Evolutionary conservation across 1,284 basidiomycete species (phyloP).

Genomic region (Rhodotorula mucilaginosa): DNA sequence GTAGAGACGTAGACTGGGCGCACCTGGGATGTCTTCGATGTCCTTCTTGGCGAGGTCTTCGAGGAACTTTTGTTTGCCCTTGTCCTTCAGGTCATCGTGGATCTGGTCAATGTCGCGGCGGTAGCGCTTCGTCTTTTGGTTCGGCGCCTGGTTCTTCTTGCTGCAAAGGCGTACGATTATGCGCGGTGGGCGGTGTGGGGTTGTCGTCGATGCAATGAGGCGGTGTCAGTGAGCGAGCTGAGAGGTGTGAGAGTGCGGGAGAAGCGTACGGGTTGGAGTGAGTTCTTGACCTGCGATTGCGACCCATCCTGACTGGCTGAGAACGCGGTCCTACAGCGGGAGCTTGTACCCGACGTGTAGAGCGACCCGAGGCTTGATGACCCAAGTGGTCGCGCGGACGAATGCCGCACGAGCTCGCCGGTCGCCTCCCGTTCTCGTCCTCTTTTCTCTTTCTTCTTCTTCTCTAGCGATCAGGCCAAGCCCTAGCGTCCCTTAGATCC

Average conservation of each 20-base stretch:
- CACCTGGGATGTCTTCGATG: slow-evolving; percentile 36
- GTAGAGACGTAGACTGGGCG: not conserved
- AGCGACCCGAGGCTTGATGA: not conserved
- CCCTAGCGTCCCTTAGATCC: slow-evolving; percentile 5
- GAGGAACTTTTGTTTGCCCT: slow-evolving; percentile 29
- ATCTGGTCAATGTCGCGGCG: slow-evolving; percentile 39
- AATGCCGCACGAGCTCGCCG: not conserved
- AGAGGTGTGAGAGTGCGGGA: not conserved
- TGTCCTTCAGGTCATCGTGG: slow-evolving; percentile 37
- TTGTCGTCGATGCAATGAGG: not conserved
- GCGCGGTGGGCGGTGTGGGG: not conserved
- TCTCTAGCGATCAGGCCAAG: slow-evolving; percentile 4
- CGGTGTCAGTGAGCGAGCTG: not conserved
- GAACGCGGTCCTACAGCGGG: not conserved
- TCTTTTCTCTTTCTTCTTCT: not conserved
- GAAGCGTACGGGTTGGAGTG: slow-evolving; percentile 36
- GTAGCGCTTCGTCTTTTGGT: slow-evolving; percentile 33
- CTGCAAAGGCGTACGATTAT: slow-evolving; percentile 1
- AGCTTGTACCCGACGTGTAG: not conserved
- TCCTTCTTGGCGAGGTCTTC: slow-evolving; percentile 36
- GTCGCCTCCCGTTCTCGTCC: too few relatives aligned
- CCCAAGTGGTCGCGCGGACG: not conserved
- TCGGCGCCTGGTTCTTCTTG: slow-evolving; percentile 40
- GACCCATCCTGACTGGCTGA: slow-evolving; percentile 23
- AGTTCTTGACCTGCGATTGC: slow-evolving; percentile 31